A percentile compares a stretch with the other conserved stretches of the same genome.
Evolutionary conservation across 306 rosid genomes (phyloP).

Genomic region (Canavalia gladiata): DNA sequence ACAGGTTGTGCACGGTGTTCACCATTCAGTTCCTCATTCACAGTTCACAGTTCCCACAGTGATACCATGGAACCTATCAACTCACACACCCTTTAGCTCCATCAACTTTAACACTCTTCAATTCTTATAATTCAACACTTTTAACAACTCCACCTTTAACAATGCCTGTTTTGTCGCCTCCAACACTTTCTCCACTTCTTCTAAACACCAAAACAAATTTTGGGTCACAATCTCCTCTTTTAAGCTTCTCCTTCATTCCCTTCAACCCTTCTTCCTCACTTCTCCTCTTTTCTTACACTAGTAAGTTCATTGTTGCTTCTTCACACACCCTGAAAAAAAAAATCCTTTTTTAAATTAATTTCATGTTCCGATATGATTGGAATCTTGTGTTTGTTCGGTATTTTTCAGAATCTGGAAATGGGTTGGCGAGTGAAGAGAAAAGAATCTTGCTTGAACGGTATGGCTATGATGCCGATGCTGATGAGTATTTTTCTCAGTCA

Average conservation of each 20-base stretch:
- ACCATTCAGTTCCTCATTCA: no score
- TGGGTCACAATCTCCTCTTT: slow-evolving; percentile 49
- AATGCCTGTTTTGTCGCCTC: slow-evolving; percentile 51
- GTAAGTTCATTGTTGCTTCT: slow-evolving; percentile 53
- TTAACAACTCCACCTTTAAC: neutral
- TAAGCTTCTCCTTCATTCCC: slow-evolving; percentile 49
- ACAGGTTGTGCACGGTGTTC: no score
- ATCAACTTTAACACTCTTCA: no score
- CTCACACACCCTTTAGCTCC: no score
- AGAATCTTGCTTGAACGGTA: slow-evolving; percentile 75
- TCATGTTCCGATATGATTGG: neutral
- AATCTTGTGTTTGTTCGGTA: neutral
- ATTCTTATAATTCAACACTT: no score
- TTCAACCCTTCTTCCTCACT: slow-evolving; percentile 47
- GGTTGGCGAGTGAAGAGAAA: slow-evolving; percentile 65
- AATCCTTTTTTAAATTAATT: neutral
- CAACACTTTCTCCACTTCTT: slow-evolving; percentile 54
- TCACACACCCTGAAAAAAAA: neutral
- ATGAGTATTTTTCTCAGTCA: slow-evolving; percentile 70
- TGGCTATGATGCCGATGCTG: slow-evolving; percentile 87
- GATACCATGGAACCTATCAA: no score
- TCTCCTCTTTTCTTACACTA: slow-evolving; percentile 51
- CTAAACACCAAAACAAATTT: slow-evolving; percentile 48
- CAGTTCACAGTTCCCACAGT: no score
- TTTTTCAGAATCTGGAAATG: slow-evolving; percentile 63